Base-by-base conservation (phyloP, 495 filamentous ascomycete species). In the Annulohypoxylon stygium region DNA sequence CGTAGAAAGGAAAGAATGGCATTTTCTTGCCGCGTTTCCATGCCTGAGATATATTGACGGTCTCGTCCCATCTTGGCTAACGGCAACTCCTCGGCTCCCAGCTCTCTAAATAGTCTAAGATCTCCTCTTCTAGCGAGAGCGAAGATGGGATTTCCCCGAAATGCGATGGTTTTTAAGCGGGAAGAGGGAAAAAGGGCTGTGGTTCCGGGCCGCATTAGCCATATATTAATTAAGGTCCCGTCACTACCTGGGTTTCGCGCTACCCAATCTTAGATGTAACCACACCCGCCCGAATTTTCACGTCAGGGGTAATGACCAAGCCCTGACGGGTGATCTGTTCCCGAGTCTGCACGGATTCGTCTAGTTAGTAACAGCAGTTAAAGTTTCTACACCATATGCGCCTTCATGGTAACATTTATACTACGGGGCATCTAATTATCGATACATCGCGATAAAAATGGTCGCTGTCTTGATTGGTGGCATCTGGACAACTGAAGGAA, bases 1-100 rank as follows among this genome's bases (percentile, higher is more conserved):
- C 57, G 69, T 37, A 34, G n/a, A 47, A 55, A 67, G 59, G 69
- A 53, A 58, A 61, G 37, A 16, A 30, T 59, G 34, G 45, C 16
- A 36, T 36, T 65, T 63, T 65, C 70, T 64, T 69, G 57, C 71
- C 65, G 69, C 5, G 25, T 20, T 69, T 70, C 74, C 71, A 69
- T 20, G 61, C 50, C 20, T 30, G n/a, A 26, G 61, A 69, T 71
- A 66, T 62, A 65, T 75, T 69, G 70, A 70, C 67, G 8, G 48
- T 70, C 74, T 76, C 50, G 74, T 65, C 67, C 70, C 66, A 70
- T 64, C 90, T 60, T 98, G 93, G 88, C 83, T 94, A 33, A 85
- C 95, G 77, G 88, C 92, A 25, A 92, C 94, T 73, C 87, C 88
- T 65, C 86, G 87, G 43, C 87, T 89, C 3, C 84, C 90, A 26